These are phyloP conservation scores for Phoenix dactylifera DNA, from an alignment of 176 grass and related monocot species.

Conservation along the genomic window DNA sequence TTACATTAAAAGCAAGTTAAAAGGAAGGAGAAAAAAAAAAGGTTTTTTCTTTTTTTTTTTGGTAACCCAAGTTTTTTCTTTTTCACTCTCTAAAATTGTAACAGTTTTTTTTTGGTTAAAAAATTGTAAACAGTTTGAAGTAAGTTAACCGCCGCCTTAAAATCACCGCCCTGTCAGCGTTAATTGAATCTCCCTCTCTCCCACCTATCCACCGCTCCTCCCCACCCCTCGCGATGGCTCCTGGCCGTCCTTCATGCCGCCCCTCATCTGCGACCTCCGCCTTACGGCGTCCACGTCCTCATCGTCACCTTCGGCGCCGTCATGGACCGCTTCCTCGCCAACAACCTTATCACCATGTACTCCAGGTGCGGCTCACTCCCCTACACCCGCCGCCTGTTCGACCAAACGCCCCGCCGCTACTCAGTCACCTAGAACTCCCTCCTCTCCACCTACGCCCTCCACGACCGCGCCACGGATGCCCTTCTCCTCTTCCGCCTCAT, in stretches of 20 bases:
- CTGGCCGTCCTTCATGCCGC: background rate
- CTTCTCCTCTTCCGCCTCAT: conserved; percentile 7
- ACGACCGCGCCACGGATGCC: background rate
- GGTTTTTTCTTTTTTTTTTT: too few species aligned
- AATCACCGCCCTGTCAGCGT: background rate
- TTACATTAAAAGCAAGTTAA: too few species aligned
- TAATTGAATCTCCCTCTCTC: background rate
- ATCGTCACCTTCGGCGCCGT: conserved; percentile 5
- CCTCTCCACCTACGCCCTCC: conserved; percentile 10
- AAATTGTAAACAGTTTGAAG: background rate
- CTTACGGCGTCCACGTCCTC: background rate
- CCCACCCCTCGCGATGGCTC: background rate
- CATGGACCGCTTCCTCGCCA: conserved; percentile 11
- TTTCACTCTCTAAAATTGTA: too few species aligned
- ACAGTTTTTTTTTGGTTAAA: too few species aligned
- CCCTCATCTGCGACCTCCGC: background rate
- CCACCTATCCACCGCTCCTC: background rate
- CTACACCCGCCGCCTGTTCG: conserved; percentile 14
- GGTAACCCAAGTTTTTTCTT: too few species aligned
- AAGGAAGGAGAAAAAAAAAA: too few species aligned
- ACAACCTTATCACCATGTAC: conserved; percentile 21
- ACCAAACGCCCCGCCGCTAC: conserved; percentile 4
- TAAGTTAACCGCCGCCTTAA: background rate
- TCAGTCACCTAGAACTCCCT: conserved; percentile 19
- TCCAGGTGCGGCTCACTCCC: conserved; percentile 9